Evolutionary conservation across 2,329 filamentous ascomycete species (phyloP).

Genomic region (Penicillium brasilianum): DNA sequence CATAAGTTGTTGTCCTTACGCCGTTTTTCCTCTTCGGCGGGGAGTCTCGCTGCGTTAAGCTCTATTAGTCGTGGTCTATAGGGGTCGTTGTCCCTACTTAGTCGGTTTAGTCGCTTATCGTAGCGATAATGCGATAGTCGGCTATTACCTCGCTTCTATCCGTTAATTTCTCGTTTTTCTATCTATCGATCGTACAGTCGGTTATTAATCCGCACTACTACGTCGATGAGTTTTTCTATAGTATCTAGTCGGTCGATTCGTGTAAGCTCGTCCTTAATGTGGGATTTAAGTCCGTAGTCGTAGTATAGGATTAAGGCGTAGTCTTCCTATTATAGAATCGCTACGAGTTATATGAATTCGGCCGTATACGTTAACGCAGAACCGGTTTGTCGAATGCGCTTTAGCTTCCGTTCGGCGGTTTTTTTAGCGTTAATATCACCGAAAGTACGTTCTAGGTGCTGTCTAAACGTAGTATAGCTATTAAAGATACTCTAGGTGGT

Average conservation of each 20-base stretch:
- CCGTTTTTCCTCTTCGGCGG: neutral
- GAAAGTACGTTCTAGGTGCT: neutral
- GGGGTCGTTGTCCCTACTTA: neutral
- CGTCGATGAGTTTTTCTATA: neutral
- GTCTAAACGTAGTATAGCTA: neutral
- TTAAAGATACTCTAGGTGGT: neutral
- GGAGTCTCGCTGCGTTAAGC: neutral
- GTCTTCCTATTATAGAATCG: neutral
- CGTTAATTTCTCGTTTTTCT: neutral
- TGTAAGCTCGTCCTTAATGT: neutral
- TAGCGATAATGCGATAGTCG: neutral
- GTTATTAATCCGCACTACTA: neutral
- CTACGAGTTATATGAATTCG: neutral
- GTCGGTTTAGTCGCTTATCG: neutral
- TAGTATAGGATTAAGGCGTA: neutral
- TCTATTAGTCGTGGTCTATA: conserved; percentile 7
- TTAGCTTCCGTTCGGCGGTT: neutral
- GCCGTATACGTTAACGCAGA: neutral
- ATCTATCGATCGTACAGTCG: neutral
- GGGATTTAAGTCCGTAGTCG: neutral
- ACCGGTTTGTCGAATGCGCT: neutral
- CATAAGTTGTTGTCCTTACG: conserved; percentile 4
- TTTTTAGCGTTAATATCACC: neutral
- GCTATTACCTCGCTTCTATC: neutral
- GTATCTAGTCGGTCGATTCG: neutral